phyloP scores from a whole-genome alignment of 768 basidiomycete species.

The Dendrothele bispora region DNA sequence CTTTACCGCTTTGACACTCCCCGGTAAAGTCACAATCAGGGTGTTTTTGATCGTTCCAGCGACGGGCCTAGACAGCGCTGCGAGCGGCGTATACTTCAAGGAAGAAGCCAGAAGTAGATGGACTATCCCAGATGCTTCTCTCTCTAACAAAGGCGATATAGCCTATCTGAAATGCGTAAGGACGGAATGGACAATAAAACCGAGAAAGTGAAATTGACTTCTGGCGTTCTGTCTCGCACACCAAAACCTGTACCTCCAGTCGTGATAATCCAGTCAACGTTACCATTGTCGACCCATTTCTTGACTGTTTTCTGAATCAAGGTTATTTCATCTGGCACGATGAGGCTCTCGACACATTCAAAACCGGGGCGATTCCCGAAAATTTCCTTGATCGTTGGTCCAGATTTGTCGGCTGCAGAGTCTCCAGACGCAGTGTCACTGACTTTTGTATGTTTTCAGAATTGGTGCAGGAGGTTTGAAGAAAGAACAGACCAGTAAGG shows the following conservation, averaged over 20 bases:
- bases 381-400: conserved; percentile 58
- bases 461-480: background rate
- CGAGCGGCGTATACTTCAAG: conserved; percentile 72
- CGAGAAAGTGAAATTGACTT: conserved; percentile 43
- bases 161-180: conserved; percentile 39
- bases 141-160: conserved; percentile 61
- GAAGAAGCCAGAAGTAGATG: conserved; percentile 72
- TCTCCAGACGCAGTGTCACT: conserved; percentile 69
- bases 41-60: conserved; percentile 70
- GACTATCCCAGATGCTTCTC: conserved; percentile 68
- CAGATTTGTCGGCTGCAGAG: conserved; percentile 57
- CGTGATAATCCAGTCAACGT: conserved; percentile 76
- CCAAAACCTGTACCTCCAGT: conserved; percentile 91
- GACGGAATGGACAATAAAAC: background rate
- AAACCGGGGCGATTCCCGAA: conserved; percentile 35
- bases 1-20: conserved; percentile 81
- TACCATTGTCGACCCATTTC: conserved; percentile 41
- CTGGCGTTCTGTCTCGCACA: conserved; percentile 77
- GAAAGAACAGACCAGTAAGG: conserved; percentile 17
- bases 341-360: conserved; percentile 32
- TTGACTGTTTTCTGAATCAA: conserved; percentile 50
- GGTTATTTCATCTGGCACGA: conserved; percentile 68
- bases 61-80: conserved; percentile 80
- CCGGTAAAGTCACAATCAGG: conserved; percentile 79
- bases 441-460: conserved; percentile 37